phyloP scores from a whole-genome alignment of 305 asterid species.

The Fraxinus nigra region DNA sequence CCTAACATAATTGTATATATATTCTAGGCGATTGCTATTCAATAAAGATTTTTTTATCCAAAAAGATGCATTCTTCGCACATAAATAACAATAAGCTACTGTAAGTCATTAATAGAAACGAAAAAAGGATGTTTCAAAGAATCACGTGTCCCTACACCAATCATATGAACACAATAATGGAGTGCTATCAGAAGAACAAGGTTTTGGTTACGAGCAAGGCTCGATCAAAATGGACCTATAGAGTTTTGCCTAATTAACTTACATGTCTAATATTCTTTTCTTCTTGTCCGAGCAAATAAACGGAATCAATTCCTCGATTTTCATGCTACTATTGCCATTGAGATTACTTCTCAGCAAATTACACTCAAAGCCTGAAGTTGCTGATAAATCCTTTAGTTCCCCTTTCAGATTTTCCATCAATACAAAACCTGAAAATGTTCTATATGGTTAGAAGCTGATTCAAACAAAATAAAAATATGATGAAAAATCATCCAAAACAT shows the following conservation, averaged over 20 bases:
- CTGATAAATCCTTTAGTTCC: conserved; percentile 38
- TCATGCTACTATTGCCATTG: conserved; percentile 33
- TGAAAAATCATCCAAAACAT: not conserved
- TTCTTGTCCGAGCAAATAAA: conserved; percentile 42
- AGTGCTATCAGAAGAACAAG: not conserved
- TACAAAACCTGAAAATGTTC: conserved; percentile 37
- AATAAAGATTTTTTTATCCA: not conserved
- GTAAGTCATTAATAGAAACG: not conserved
- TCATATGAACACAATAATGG: not conserved
- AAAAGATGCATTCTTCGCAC: not conserved
- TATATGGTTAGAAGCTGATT: not conserved
- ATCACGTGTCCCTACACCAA: not conserved
- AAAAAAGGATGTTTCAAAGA: not conserved
- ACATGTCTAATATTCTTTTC: conserved; percentile 47
- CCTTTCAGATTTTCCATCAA: conserved; percentile 53
- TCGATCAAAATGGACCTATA: not conserved
- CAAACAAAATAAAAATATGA: not conserved
- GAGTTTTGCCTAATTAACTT: conserved; percentile 28
- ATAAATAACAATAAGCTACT: not conserved
- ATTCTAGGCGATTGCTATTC: not conserved
- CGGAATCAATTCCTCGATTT: conserved; percentile 44
- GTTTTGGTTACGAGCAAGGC: not conserved
- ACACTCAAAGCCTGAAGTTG: conserved; percentile 27
- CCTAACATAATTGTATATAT: not conserved
- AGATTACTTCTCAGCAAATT: conserved; percentile 38